phyloP scores from a whole-genome alignment of 352 stramenopile genomes.

The Phytophthora constricta region DNA sequence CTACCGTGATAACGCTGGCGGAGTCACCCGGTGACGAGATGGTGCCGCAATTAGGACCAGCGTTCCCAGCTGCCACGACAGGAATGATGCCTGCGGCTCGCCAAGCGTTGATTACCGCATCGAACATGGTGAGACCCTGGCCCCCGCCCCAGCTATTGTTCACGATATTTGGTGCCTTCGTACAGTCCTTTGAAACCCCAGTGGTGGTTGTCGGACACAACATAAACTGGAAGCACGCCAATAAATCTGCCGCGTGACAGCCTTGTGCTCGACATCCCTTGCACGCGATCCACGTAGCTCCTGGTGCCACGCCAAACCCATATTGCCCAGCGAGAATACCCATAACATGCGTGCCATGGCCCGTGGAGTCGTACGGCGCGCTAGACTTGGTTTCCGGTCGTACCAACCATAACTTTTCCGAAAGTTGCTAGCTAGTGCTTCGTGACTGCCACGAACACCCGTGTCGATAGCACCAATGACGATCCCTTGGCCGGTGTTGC shows the following conservation, averaged over 20 bases:
- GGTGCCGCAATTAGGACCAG: conserved; percentile 52
- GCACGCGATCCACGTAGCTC: conserved; percentile 63
- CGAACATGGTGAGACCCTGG: conserved; percentile 50
- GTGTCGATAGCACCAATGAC: conserved; percentile 72
- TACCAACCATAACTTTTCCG: conserved; percentile 62
- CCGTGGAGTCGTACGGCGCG: conserved; percentile 53
- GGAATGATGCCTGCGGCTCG: conserved; percentile 61
- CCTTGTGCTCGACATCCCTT: conserved; percentile 51
- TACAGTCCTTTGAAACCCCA: conserved; percentile 51
- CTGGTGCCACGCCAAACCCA: conserved; percentile 61
- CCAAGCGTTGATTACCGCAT: conserved; percentile 54
- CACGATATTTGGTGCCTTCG: conserved; percentile 57
- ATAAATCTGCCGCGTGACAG: conserved; percentile 52
- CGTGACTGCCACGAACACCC: conserved; percentile 56
- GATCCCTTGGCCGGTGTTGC: conserved; percentile 58
- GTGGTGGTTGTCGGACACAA: conserved; percentile 58
- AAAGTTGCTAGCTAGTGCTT: conserved; percentile 50
- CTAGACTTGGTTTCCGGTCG: conserved; percentile 46
- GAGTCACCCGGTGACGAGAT: conserved; percentile 64
- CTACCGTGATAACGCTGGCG: conserved; percentile 65
- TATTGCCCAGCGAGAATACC: conserved; percentile 53
- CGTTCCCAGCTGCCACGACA: conserved; percentile 63
- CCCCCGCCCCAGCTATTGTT: conserved; percentile 79
- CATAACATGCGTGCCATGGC: conserved; percentile 64
- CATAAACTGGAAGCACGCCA: conserved; percentile 76